A percentile compares a stretch with the other conserved stretches of the same genome.
phyloP scores from a whole-genome alignment of 2,329 filamentous ascomycete species.

The Aspergillus sp. region DNA sequence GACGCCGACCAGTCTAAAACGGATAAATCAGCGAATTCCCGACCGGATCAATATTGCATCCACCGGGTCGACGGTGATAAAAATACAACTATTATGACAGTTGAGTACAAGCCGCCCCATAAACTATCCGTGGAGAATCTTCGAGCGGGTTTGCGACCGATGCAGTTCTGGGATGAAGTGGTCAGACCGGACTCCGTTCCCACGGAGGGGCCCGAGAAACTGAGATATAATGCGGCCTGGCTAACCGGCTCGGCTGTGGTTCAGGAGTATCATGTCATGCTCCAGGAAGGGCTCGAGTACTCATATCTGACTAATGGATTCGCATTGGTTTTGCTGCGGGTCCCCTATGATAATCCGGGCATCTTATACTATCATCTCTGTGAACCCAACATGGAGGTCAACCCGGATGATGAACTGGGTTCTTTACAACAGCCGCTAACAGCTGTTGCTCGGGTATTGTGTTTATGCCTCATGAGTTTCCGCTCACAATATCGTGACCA shows the following conservation, averaged over 20 bases:
- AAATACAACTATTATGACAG: neutral
- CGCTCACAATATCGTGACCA: constrained; percentile 18
- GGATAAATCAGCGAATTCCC: neutral
- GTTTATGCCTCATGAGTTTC: constrained; percentile 26
- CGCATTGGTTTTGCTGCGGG: neutral
- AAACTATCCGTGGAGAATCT: neutral
- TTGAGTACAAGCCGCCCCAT: neutral
- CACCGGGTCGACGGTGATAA: neutral
- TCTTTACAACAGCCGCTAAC: constrained; percentile 9
- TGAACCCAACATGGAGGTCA: neutral
- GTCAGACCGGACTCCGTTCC: neutral
- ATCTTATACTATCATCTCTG: neutral
- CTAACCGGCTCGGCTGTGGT: neutral
- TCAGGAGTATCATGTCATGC: neutral
- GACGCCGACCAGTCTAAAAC: neutral
- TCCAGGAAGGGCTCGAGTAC: neutral
- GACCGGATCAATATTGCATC: neutral
- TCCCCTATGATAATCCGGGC: neutral
- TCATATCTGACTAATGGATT: neutral
- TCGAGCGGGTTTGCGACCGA: too few relatives aligned
- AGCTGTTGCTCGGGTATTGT: constrained; percentile 18
- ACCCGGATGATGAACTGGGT: neutral
- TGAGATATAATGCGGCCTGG: neutral
- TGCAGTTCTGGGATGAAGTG: neutral
- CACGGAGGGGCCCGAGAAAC: neutral